phyloP scores from a whole-genome alignment of 257 asterid genomes.

The Phtheirospermum japonicum region DNA sequence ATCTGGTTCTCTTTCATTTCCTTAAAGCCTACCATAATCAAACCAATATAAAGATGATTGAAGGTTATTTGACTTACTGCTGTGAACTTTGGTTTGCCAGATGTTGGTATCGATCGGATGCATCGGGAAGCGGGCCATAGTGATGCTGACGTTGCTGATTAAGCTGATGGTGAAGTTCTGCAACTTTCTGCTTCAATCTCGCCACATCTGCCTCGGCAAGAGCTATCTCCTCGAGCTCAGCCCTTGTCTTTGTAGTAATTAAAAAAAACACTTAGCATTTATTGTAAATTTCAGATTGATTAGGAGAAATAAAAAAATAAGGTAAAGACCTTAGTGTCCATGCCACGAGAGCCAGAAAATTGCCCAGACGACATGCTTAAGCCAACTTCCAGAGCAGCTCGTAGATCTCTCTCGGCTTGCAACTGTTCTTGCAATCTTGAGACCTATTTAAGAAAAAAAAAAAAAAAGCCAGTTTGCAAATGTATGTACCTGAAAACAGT shows the following conservation, averaged over 20 bases:
- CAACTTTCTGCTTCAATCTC: conserved; percentile 95
- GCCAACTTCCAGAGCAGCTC: conserved; percentile 95
- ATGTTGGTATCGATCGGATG: conserved; percentile 58
- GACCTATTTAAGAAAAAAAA: conserved; percentile 44
- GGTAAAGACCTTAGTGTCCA: conserved; percentile 85
- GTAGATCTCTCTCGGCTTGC: conserved; percentile 95
- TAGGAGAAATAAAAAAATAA: conserved; percentile 10
- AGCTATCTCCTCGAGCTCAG: conserved; percentile 98
- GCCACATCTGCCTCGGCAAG: conserved; percentile 98
- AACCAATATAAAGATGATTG: too few relatives aligned
- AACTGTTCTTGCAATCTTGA: conserved; percentile 95
- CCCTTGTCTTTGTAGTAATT: conserved; percentile 70
- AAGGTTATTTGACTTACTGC: conserved; percentile 48
- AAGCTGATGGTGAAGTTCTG: conserved; percentile 94
- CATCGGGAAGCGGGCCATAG: conserved; percentile 75
- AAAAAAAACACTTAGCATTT: conserved; percentile 25
- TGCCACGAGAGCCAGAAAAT: conserved; percentile 69
- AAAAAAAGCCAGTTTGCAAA: too few relatives aligned
- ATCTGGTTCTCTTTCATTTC: neutral
- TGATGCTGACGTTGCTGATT: conserved; percentile 95
- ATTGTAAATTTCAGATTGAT: conserved; percentile 16
- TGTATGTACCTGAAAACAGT: too few relatives aligned
- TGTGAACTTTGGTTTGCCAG: conserved; percentile 56
- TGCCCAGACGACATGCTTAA: conserved; percentile 97
- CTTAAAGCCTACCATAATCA: neutral